phyloP scores from a whole-genome alignment of 805 yeast species.

The Metschnikowia santaceciliae region DNA sequence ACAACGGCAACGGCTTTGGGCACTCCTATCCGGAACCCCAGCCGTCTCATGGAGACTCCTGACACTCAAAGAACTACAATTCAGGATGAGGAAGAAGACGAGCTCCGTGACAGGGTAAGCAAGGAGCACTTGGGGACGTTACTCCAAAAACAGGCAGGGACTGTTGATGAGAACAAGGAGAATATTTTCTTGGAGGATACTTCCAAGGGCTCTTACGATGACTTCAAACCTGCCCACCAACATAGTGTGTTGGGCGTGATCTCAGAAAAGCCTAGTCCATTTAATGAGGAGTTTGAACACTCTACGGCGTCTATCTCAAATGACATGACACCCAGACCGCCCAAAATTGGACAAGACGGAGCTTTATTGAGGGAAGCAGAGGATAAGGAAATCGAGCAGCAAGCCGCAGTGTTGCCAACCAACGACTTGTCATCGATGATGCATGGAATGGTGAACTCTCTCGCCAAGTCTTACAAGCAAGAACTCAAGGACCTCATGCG shows the following conservation, averaged over 20 bases:
- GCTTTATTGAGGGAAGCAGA: slow-evolving; percentile 16
- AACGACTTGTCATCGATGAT: slow-evolving; percentile 35
- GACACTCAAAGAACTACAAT: slow-evolving; percentile 44
- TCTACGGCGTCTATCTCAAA: slow-evolving; percentile 1
- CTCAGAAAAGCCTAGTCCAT: slow-evolving; percentile 22
- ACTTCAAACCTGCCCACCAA: slow-evolving; percentile 7
- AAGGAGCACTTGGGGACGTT: slow-evolving; percentile 31
- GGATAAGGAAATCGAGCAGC: not conserved
- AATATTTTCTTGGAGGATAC: slow-evolving; percentile 41
- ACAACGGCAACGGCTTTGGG: slow-evolving; percentile 9
- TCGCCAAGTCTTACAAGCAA: slow-evolving; percentile 52
- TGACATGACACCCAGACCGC: slow-evolving; percentile 31
- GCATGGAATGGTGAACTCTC: slow-evolving; percentile 42
- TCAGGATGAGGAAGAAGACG: slow-evolving; percentile 38
- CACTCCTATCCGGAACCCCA: slow-evolving; percentile 14
- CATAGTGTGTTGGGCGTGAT: slow-evolving; percentile 16
- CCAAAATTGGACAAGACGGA: slow-evolving; percentile 10
- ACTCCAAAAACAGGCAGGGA: slow-evolving; percentile 21
- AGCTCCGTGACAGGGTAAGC: slow-evolving; percentile 28
- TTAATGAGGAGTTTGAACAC: not conserved
- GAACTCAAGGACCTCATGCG: slow-evolving; percentile 39
- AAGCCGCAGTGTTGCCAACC: slow-evolving; percentile 20
- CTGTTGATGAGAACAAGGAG: slow-evolving; percentile 44
- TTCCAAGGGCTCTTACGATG: slow-evolving; percentile 21
- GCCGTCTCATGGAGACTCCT: slow-evolving; percentile 32